Base-by-base conservation (phyloP, 495 filamentous ascomycete genomes). In the Penicillium angulare region DNA sequence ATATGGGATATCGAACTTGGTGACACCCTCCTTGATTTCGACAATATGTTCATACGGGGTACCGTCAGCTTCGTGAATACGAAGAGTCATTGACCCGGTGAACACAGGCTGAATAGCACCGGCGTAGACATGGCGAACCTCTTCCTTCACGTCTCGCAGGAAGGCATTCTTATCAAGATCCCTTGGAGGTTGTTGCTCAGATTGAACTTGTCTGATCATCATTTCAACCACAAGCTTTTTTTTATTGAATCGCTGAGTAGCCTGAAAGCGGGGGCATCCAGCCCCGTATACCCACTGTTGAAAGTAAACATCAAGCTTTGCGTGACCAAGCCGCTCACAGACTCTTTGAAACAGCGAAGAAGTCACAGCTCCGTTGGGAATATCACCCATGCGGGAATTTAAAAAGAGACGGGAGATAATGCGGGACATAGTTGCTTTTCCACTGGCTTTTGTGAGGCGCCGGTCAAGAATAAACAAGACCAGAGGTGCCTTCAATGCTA, bases 41-140 rank as follows among this genome's bases (percentile, higher is more conserved):
- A 96, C 88, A 56, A 96, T 95, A 62, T 99, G 93, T 68, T 99
- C 93, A 65, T 99, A 99, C 17, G 93, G 93, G 2, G 95, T 97
- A 13, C 93, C 93, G 64, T 99, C 95, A 21, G 93, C 95, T 71
- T 99, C 93, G 72, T 99, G 93, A 53, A 99, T 97, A 38, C 95
- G 82, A 56, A 99, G 88, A 0, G 93, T 97, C 87, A 97, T 95
- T 0, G 95, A 92, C 1, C 92, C 92, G 3, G 89, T 92, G 66
- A 97, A 99, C 3, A 89, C 74, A 27, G 85, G 84, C 53, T 88
- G 89, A 8, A 88, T 67, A 32, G 81, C 72, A 20, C 82, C 87
- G 23, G 84, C 83, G 53, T 85, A 85, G 32, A 96, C 81, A 20
- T 80, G 77, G 46, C 85, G 70, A 8, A 83, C 71, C 32, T 90